Evolutionary conservation across 2,329 filamentous ascomycete genomes (phyloP).

Genomic region (Thelonectria discophora): DNA sequence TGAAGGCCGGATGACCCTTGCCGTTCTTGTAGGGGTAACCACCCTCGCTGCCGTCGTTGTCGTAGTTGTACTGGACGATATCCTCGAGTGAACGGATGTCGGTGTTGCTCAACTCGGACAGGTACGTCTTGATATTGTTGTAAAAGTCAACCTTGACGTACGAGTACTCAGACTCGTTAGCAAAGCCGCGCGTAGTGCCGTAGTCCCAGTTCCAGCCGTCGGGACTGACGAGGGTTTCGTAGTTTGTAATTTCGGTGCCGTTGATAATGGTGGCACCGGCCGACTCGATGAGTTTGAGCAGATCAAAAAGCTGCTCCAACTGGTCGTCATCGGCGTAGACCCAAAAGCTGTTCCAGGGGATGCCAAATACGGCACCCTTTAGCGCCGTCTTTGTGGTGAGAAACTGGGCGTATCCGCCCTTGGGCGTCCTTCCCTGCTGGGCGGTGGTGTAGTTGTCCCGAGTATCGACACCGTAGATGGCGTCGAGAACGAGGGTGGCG

Average conservation of each 20-base stretch:
- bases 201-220: slow-evolving; percentile 81
- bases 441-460: slow-evolving; percentile 72
- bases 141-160: slow-evolving; percentile 77
- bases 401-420: slow-evolving; percentile 64
- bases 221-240: slow-evolving; percentile 69
- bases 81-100: slow-evolving; percentile 68
- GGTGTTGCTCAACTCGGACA: slow-evolving; percentile 70
- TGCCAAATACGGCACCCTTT: slow-evolving; percentile 70
- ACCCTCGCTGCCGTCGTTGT: slow-evolving; percentile 73
- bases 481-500: slow-evolving; percentile 71
- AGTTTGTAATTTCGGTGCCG: slow-evolving; percentile 72
- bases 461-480: slow-evolving; percentile 71
- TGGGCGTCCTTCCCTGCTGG: slow-evolving; percentile 63
- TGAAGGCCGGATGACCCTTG: slow-evolving; percentile 66
- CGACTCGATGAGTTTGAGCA: slow-evolving; percentile 60
- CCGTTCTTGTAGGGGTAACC: slow-evolving; percentile 64
- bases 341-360: slow-evolving; percentile 80
- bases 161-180: slow-evolving; percentile 80
- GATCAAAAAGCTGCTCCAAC: slow-evolving; percentile 57
- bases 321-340: slow-evolving; percentile 65
- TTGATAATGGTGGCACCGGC: slow-evolving; percentile 76
- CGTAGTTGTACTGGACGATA: slow-evolving; percentile 70
- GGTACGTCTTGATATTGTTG: slow-evolving; percentile 68
- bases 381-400: slow-evolving; percentile 64
- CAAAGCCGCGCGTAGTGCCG: slow-evolving; percentile 65